Percentiles rank a stretch among this genome's conserved stretches.
Evolutionary conservation across 805 yeast species (phyloP).

Genomic region (Zygosaccharomyces kombuchaensis): DNA sequence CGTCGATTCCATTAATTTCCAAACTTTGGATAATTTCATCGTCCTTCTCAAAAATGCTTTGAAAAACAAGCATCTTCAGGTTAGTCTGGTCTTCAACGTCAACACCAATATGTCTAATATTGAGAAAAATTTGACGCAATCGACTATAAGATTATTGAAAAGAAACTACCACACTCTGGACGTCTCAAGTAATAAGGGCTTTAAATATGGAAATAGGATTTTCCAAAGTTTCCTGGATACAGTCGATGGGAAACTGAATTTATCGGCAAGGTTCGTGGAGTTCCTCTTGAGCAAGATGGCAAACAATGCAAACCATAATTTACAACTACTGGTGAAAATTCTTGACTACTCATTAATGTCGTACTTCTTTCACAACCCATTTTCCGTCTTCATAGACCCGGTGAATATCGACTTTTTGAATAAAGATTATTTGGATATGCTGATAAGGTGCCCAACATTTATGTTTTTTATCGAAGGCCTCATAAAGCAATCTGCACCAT

Average conservation of each 20-base stretch:
- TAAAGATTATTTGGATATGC: conserved; percentile 26
- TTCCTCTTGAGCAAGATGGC: conserved; percentile 33
- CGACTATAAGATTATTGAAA: conserved; percentile 30
- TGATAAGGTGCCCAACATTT: conserved; percentile 33
- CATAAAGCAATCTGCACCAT: conserved; percentile 25
- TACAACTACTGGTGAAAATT: conserved; percentile 31
- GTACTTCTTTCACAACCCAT: conserved; percentile 34
- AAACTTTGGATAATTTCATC: conserved; percentile 28
- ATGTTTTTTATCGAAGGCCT: conserved; percentile 34
- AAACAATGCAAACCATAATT: conserved; percentile 32
- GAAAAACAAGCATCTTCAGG: conserved; percentile 24
- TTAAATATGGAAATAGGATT: conserved; percentile 32
- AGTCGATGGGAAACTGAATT: conserved; percentile 34
- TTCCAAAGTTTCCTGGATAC: conserved; percentile 34
- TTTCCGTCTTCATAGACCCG: conserved; percentile 35
- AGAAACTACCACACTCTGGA: conserved; percentile 28
- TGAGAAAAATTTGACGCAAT: conserved; percentile 32
- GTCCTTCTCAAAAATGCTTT: conserved; percentile 27
- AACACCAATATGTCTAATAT: conserved; percentile 33
- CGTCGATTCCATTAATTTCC: conserved; percentile 31
- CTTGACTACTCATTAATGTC: conserved; percentile 35
- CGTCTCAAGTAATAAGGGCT: conserved; percentile 33
- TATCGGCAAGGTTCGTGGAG: conserved; percentile 30
- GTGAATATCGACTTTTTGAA: conserved; percentile 28
- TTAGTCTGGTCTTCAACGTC: conserved; percentile 31